A percentile compares a stretch with the other conserved stretches of the same genome.
Conservation (phyloP, 2,329 filamentous ascomycete species). For the Cordyceps farinosa region DNA sequence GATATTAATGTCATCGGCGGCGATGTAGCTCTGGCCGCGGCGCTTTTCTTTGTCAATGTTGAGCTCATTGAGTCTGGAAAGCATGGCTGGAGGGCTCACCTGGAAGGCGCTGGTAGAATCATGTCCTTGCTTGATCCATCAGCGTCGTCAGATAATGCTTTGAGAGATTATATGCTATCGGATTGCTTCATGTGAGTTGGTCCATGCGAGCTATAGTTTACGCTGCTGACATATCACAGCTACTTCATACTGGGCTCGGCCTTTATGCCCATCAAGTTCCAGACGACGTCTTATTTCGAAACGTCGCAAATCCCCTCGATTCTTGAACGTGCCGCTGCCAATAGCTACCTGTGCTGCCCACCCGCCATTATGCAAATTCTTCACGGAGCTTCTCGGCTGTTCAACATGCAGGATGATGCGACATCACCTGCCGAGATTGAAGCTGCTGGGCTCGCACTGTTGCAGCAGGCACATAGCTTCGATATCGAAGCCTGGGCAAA, state of each 20-base stretch:
- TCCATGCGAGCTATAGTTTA: too few species aligned
- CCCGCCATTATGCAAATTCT: slow-evolving; percentile 43
- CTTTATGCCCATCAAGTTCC: slow-evolving; percentile 36
- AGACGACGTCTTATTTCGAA: slow-evolving; percentile 33
- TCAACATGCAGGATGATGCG: slow-evolving; percentile 27
- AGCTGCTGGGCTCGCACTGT: slow-evolving; percentile 31
- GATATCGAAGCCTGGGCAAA: slow-evolving; percentile 42
- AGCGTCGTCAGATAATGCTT: slow-evolving; percentile 31
- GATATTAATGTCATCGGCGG: slow-evolving; percentile 35
- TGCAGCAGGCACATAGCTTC: slow-evolving; percentile 37
- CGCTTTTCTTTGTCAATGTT: slow-evolving; percentile 48
- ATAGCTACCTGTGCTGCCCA: slow-evolving; percentile 47
- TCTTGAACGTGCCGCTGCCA: slow-evolving; percentile 38
- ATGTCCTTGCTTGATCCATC: slow-evolving; percentile 39
- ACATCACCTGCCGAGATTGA: slow-evolving; percentile 29
- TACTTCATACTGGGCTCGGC: slow-evolving; percentile 46
- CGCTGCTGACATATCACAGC: slow-evolving; percentile 23
- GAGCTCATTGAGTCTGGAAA: slow-evolving; percentile 49
- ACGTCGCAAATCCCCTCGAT: slow-evolving; percentile 36
- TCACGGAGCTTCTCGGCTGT: slow-evolving; percentile 40
- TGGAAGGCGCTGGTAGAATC: slow-evolving; percentile 44
- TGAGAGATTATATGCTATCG: slow-evolving; percentile 45
- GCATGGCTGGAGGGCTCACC: slow-evolving; percentile 45
- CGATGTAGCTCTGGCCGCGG: slow-evolving; percentile 43
- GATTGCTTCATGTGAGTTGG: slow-evolving; percentile 44